Evolutionary conservation across 1,139 yeast species (phyloP), one percentile per base, ranked within the genome.

Genomic region (Candida pseudocylindracea): DNA sequence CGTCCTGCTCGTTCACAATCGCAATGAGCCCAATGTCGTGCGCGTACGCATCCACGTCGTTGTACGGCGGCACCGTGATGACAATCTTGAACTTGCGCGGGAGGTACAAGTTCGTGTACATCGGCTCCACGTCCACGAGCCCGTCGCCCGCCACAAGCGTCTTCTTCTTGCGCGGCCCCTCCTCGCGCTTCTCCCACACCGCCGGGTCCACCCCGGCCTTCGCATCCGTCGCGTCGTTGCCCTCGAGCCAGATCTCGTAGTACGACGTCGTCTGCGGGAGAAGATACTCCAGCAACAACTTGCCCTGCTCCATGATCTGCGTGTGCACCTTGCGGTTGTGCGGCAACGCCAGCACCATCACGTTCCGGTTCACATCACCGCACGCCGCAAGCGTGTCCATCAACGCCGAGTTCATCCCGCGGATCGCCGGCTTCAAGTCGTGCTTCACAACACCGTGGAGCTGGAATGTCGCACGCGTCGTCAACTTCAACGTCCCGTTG

Each of bases 281-380:
- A 45, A 88, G 63, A 49, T 75, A 70, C 47, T 80, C 92, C 28
- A 93, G 76, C 41, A 88, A 72, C 29, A 55, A 53, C 27, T 68
- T 48, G 29, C 92, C 83, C 35, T 66, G 54, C 12, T 61, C 59
- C 30, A 74, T 63, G 41, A 85, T 65, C 54, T 83, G 91, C 29
- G 60, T 55, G 51, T 85, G 96, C 35, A 85, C 65, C 48, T 72
- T 72, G 33, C 88, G 79, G 48, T 81, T 81, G 32, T 67, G 67
- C 20, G 96, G 95, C 33, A 81, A 61, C 10, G 94, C 93, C 38
- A 91, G 70, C 36, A 80, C 65, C 73, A 85, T 85, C 33, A 85
- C 95, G 50, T 85, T 85, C 67, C 96, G 78, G 57, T 81, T 80
- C 30, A 85, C 96, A 58, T 88, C 98, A 61, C 98, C 98, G 63